Base-by-base conservation (phyloP, 2,329 filamentous ascomycete genomes). In the Diplodia sapinea region DNA sequence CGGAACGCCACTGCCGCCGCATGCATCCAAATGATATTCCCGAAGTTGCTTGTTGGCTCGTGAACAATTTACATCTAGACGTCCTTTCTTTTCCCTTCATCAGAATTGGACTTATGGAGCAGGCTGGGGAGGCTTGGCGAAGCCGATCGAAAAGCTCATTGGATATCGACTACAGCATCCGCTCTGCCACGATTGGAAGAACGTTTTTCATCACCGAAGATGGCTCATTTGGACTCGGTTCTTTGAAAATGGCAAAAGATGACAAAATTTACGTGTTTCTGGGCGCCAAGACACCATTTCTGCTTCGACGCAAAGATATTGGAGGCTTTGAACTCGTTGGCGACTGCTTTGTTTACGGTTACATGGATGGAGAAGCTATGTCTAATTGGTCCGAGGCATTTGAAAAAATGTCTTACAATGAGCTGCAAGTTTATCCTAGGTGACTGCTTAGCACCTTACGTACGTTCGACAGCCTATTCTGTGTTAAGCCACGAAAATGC, bases 31-130 rank as follows among this genome's bases (percentile, higher is more conserved):
- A 47, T 4, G 43, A 47, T 20, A 8, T 47, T 47, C 7, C n/a
- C 3, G 17, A 9, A 11, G n/a, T 47, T 11, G 7, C 43, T 6
- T 11, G 2, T 11, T 47, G 43, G n/a, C 2, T 47, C 2, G 4
- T 47, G 9, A 1, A 20, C 3, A 0, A 3, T 11, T 8, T n/a
- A 4, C 2, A 4, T 8, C 6, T n/a, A n/a, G n/a, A n/a, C n/a
- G n/a, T n/a, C n/a, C n/a, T n/a, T n/a, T 8, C 6, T n/a, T 0
- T 47, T 47, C 2, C 17, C 3, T 2, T 6, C 15, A 47, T 20
- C 40, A 20, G 40, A 9, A 0, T 17, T 2, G 8, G 8, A 8
- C 3, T 20, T 3, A 1, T 47, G 7, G n/a, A 20, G 4, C n/a
- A 3, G 2, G 11, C 20, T 1, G 17, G 17, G 3, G n/a, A 20